These are phyloP conservation scores for Stagonosporopsis rhizophila DNA, from an alignment of 2,329 filamentous ascomycete species.

Conservation along the genomic window DNA sequence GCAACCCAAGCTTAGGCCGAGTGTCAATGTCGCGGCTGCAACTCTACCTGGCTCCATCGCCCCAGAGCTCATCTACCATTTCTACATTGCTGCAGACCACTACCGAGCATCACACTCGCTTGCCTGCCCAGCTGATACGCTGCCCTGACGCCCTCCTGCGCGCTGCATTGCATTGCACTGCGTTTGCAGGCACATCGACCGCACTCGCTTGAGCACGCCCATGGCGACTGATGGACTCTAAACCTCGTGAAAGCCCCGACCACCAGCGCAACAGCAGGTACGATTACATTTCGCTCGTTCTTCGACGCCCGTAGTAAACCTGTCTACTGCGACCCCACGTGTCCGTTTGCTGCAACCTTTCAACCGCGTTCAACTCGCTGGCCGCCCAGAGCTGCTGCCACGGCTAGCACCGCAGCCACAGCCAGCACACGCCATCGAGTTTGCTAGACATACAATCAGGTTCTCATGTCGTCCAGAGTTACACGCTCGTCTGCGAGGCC, in stretches of 20 bases:
- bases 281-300: constrained; percentile 29
- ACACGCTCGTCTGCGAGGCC: constrained; percentile 94
- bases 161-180: constrained; percentile 18
- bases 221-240: constrained; percentile 47
- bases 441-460: constrained; percentile 39
- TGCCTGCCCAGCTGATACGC: constrained; percentile 9
- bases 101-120: constrained; percentile 15
- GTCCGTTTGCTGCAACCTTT: constrained; percentile 18
- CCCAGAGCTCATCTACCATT: constrained; percentile 12
- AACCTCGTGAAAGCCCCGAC: constrained; percentile 34
- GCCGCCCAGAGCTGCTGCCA: constrained; percentile 41
- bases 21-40: constrained; percentile 11
- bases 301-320: constrained; percentile 19
- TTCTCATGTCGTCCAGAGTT: constrained; percentile 95
- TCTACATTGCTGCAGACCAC: constrained; percentile 20
- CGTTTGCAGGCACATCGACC: constrained; percentile 29
- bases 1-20: constrained; percentile 11
- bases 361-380: constrained; percentile 29
- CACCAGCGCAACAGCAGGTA: constrained; percentile 33
- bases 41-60: constrained; percentile 9
- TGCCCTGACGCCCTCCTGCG: constrained; percentile 7
- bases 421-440: constrained; percentile 40
- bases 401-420: constrained; percentile 36
- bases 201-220: constrained; percentile 45
- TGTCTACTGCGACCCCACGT: constrained; percentile 6